phyloP scores from a whole-genome alignment of 345 rosid species.

The Dipteronia sinensis region DNA sequence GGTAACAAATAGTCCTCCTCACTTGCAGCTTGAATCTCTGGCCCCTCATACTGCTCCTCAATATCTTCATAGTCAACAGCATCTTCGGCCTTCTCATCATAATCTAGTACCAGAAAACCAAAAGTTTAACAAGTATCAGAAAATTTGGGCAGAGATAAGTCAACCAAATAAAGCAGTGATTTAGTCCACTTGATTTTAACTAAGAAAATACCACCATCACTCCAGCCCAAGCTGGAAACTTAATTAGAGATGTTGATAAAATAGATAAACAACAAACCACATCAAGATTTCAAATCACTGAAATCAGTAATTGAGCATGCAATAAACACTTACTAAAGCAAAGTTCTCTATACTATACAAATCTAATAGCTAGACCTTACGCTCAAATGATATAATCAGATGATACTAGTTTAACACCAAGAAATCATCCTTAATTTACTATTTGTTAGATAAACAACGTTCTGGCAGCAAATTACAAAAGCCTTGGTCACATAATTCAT shows the following conservation, averaged over 20 bases:
- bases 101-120: constrained; percentile 60
- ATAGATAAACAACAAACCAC: background rate
- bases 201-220: background rate
- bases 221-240: constrained; percentile 2
- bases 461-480: no score
- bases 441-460: no score
- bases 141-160: constrained; percentile 13
- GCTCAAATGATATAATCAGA: background rate
- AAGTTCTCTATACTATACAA: background rate
- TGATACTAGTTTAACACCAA: constrained; percentile 5
- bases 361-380: background rate
- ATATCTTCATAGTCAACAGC: constrained; percentile 95
- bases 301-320: background rate
- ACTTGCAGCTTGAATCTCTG: constrained; percentile 70
- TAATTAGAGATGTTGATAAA: background rate
- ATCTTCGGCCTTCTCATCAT: constrained; percentile 89
- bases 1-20: constrained; percentile 89
- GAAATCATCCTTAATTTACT: background rate
- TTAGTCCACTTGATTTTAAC: background rate
- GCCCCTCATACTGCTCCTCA: constrained; percentile 95
- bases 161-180: background rate
- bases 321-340: background rate
- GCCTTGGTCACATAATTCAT: no score
- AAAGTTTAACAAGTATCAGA: constrained; percentile 30
- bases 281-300: background rate